Conservation (phyloP, 1,284 basidiomycete species). For the Pisolithus thermaeus region DNA sequence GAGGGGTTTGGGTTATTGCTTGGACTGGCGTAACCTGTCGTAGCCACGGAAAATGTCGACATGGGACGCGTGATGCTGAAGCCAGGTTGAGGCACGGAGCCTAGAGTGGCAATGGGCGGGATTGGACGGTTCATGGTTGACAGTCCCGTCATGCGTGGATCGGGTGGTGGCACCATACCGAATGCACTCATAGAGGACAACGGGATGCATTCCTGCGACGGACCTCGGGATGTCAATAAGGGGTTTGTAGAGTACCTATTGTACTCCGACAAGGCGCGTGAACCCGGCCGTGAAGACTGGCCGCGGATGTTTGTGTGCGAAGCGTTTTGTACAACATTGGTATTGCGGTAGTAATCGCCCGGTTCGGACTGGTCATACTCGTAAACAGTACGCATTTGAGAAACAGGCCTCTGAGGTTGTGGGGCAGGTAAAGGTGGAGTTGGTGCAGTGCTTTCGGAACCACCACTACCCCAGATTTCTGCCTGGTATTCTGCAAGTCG, state of each 20-base stretch:
- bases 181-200: constrained; percentile 51
- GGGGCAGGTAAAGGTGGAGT: constrained; percentile 48
- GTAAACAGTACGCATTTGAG: constrained; percentile 54
- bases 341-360: constrained; percentile 80
- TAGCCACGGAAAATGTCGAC: constrained; percentile 82
- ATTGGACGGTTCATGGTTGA: constrained; percentile 50
- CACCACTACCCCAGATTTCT: constrained; percentile 61
- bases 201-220: constrained; percentile 58
- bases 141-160: constrained; percentile 58
- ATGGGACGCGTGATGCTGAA: constrained; percentile 49
- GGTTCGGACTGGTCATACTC: constrained; percentile 66
- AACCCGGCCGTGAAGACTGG: constrained; percentile 44
- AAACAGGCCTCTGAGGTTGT: constrained; percentile 40
- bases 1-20: constrained; percentile 73
- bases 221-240: constrained; percentile 46
- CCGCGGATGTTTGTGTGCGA: constrained; percentile 54
- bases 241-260: constrained; percentile 51
- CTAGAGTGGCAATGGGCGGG: constrained; percentile 35
- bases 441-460: constrained; percentile 43
- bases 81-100: constrained; percentile 37
- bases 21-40: constrained; percentile 68
- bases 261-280: constrained; percentile 41
- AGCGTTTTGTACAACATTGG: constrained; percentile 58
- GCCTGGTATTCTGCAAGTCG: constrained; percentile 75
- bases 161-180: constrained; percentile 41